Evolutionary conservation across 2,329 filamentous ascomycete species (phyloP), one percentile per base, ranked within the genome.

Genomic region (Fusarium pseudonygamai): DNA sequence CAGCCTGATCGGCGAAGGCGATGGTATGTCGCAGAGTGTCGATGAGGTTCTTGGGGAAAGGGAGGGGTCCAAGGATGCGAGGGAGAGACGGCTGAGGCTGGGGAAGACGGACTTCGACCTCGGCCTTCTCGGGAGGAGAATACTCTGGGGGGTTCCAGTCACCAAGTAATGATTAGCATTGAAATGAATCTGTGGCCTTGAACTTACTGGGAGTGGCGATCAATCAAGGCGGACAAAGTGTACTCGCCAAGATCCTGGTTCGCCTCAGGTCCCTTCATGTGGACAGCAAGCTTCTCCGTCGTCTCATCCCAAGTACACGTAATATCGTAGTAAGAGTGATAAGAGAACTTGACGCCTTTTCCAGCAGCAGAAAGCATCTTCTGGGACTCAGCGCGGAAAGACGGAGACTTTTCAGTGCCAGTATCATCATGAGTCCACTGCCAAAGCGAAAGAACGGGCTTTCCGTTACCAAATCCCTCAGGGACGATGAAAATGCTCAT

Each of bases 401-500:
- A 67, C 0, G 67, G 61, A 2, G 39, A 28, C 7, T 75, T 75
- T 7, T n/a, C 49, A 7, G 50, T 55, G 4, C 62, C 64, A 0
- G 39, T 12, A 1, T 40, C 42, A 28, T 68, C 63, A 4, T 47
- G 18, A 8, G 63, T 73, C 46, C 37, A 76, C 37, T 76, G 74
- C 67, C 67, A 75, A 16, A 69, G 16, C 3, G 72, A 72, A 2
- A 75, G 30, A 5, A 73, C 36, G 6, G 73, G 73, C 22, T 68
- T 75, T 9, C 58, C 73, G 3, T 66, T 46, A 2, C 72, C 73
- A 6, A 75, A 58, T 9, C 72, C 74, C 3, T 75, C 65, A 0
- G 74, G 74, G 3, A 53, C 58, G 9, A 74, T 75, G 16, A 75
- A 72, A 5, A 75, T 69, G 9, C 58, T 56, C 18, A 50, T 24